These are phyloP conservation scores for Pseudogymnoascus sp. DNA, from an alignment of 2,329 filamentous ascomycete species.

Conservation along the genomic window DNA sequence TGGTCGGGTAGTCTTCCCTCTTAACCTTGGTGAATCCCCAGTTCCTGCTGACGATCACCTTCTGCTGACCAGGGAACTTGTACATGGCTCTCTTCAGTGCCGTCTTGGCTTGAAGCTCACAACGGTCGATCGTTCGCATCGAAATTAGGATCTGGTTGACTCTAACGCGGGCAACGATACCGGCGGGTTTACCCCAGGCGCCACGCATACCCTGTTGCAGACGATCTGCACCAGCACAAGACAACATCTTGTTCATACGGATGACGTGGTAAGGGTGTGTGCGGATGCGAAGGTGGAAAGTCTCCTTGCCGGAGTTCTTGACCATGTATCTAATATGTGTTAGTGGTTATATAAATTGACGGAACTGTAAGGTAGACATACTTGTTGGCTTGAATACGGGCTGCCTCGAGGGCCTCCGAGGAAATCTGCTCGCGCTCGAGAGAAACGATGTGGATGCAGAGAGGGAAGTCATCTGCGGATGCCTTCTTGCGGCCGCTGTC, in stretches of 20 bases:
- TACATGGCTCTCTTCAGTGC: slow-evolving; percentile 98
- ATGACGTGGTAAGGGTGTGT: slow-evolving; percentile 99
- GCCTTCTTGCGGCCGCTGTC: slow-evolving; percentile 98
- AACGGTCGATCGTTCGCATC: slow-evolving; percentile 88
- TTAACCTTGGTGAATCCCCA: slow-evolving; percentile 99
- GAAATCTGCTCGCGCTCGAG: slow-evolving; percentile 99
- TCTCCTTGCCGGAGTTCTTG: slow-evolving; percentile 64
- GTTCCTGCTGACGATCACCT: slow-evolving; percentile 99
- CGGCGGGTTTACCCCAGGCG: slow-evolving; percentile 99
- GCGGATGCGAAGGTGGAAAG: slow-evolving; percentile 68
- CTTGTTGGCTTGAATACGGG: slow-evolving; percentile 99
- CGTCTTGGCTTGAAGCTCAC: slow-evolving; percentile 45
- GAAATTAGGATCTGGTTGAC: slow-evolving; percentile 98
- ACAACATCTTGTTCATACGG: slow-evolving; percentile 99
- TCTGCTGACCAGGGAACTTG: slow-evolving; percentile 99
- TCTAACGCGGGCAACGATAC: slow-evolving; percentile 98
- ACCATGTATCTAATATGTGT: slow-evolving; percentile 45
- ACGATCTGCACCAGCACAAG: slow-evolving; percentile 99
- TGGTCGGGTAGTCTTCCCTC: slow-evolving; percentile 93
- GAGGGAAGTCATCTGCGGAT: slow-evolving; percentile 98
- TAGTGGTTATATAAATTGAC: slow-evolving; percentile 32
- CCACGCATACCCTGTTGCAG: slow-evolving; percentile 99
- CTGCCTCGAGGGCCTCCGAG: slow-evolving; percentile 98
- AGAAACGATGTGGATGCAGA: slow-evolving; percentile 97
- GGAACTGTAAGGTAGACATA: slow-evolving; percentile 33